Percentiles rank a stretch among this genome's conserved stretches.
These are phyloP conservation scores for Geotrichum candidum DNA, from an alignment of 1,139 yeast species.

Conservation along the genomic window DNA sequence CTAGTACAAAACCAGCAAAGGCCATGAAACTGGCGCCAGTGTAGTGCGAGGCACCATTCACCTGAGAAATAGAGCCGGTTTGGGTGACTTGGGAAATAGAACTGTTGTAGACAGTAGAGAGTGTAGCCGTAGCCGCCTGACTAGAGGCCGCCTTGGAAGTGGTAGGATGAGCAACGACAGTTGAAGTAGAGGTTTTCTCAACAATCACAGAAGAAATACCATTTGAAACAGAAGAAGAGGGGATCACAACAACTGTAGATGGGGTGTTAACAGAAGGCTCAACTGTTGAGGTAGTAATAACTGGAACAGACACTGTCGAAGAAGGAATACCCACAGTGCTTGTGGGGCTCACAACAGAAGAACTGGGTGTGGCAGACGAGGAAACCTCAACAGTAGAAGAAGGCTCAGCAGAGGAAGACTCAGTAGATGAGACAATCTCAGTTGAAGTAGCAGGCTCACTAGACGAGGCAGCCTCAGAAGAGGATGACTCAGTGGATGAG, in stretches of 20 bases:
- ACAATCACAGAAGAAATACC: not conserved
- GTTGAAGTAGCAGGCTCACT: not conserved
- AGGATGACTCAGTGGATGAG: not conserved
- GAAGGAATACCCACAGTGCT: not conserved
- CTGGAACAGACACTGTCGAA: not conserved
- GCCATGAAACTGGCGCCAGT: not conserved
- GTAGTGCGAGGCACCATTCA: not conserved
- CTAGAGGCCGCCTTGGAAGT: not conserved
- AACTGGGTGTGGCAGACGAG: not conserved
- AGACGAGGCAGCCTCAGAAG: not conserved
- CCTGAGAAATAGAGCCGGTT: not conserved
- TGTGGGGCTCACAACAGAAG: not conserved
- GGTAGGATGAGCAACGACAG: not conserved
- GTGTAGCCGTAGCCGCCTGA: not conserved
- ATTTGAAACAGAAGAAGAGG: not conserved
- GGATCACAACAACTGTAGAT: not conserved
- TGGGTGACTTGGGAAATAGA: not conserved
- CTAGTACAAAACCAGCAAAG: not conserved
- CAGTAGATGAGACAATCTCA: not conserved
- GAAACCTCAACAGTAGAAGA: not conserved
- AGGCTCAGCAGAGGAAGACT: not conserved
- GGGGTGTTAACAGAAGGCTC: not conserved
- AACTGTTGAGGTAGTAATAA: not conserved
- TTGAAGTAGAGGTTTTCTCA: not conserved
- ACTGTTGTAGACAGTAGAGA: not conserved